These are phyloP conservation scores for Funneliformis mosseae DNA, from an alignment of 192 early-diverging fungal species.

Conservation along the genomic window DNA sequence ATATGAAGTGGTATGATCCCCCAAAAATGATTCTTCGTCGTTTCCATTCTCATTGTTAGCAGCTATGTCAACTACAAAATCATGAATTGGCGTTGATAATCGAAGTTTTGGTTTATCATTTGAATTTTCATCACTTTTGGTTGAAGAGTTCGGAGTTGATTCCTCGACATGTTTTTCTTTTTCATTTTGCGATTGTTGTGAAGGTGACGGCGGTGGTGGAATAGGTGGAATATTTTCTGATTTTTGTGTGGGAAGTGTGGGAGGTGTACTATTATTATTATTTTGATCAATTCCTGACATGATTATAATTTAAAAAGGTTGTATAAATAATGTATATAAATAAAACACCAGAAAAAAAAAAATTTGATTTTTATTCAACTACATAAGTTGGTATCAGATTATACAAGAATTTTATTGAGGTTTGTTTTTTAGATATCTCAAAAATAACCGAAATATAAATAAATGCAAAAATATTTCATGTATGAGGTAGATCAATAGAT, in stretches of 20 bases:
- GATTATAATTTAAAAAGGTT: background rate
- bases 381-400: no score
- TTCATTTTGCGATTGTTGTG: background rate
- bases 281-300: background rate
- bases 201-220: background rate
- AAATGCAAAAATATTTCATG: background rate
- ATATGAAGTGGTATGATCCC: background rate
- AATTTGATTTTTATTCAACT: no score
- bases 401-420: no score
- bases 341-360: no score
- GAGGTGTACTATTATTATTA: background rate
- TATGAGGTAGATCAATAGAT: background rate
- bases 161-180: background rate
- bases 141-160: background rate
- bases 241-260: background rate
- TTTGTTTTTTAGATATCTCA: background rate
- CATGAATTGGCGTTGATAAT: background rate
- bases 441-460: background rate
- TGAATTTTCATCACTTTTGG: background rate
- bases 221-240: background rate
- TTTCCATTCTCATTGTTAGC: background rate
- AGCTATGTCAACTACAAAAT: background rate
- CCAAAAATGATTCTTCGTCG: background rate
- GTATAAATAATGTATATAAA: no score
- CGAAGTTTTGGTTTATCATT: background rate